Base-by-base conservation (phyloP, 1,139 yeast species). In the Candida sp. region DNA sequence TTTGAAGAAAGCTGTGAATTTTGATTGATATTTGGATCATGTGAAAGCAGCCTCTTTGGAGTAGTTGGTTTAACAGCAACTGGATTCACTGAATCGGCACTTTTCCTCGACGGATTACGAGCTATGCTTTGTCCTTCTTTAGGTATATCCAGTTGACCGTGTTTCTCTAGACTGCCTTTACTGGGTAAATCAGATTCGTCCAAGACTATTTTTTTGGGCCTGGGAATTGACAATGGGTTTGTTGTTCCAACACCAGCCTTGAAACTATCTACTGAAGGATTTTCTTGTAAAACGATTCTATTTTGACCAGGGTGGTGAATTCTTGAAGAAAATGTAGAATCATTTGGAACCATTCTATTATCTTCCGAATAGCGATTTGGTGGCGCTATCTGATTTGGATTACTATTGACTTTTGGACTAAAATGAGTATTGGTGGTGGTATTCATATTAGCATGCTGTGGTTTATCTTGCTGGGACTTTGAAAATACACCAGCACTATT, bases 31-130 rank as follows among this genome's bases (percentile, higher is more conserved):
- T 34, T 33, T 19, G 44, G 22, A 4, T 39, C 44, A 21, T 53
- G 57, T 3, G 57, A 52, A 1, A 52, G 48, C 11, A 53, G 45
- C 38, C 57, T 43, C 36, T 49, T 43, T 3, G 51, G 38, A 12
- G 43, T 39, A 21, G 11, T 38, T 15, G 45, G 42, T 19, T 35
- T 29, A 2, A 41, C 41, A 29, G 38, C 36, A 15, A 45, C 41
- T 11, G 53, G 42, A 35, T 46, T 38, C 5, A 5, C 5, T 12
- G 33, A 30, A 12, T 30, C 33, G 19, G 33, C n/a, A 11, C n/a
- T 8, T 12, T 30, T 8, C 33, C 33, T 9, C 6, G 33, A 30
- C n/a, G n/a, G n/a, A 30, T 30, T n/a, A 30, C 19, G 5, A 8
- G n/a, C 33, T 12, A 8, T 30, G 5, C n/a, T 9, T 30, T 30